These are phyloP conservation scores for Cercospora sesami DNA, from an alignment of 2,329 filamentous ascomycete species.

Conservation along the genomic window DNA sequence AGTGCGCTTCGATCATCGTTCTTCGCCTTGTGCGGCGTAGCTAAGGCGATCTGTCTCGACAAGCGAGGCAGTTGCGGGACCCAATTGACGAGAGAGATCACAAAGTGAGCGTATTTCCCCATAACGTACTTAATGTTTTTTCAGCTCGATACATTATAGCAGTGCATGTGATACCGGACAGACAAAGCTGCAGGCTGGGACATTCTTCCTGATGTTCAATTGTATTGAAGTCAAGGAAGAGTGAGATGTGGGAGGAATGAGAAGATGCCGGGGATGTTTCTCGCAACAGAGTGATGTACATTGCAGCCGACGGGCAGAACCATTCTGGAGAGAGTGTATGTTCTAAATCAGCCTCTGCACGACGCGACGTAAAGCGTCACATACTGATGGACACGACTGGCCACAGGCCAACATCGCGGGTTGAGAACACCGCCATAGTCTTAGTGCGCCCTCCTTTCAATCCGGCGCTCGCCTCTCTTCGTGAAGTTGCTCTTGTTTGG, in stretches of 20 bases:
- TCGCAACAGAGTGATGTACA: not conserved
- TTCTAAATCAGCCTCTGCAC: not conserved
- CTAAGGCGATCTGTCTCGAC: not conserved
- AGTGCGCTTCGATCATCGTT: not conserved
- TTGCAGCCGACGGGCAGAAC: not conserved
- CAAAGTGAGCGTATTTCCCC: no score
- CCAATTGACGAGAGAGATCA: not conserved
- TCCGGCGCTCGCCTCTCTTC: not conserved
- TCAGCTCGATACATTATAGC: no score
- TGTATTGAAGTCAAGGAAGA: not conserved
- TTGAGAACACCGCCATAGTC: not conserved
- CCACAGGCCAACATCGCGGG: not conserved
- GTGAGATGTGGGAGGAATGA: not conserved
- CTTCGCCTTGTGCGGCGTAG: not conserved
- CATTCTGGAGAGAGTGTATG: not conserved
- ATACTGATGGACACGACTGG: not conserved
- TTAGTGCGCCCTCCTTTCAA: not conserved
- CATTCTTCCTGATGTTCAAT: not conserved
- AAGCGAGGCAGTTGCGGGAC: not conserved
- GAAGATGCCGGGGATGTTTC: not conserved
- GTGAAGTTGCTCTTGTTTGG: slow-evolving; percentile 11
- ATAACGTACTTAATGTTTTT: no score
- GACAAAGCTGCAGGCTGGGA: no score
- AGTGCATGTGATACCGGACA: no score
- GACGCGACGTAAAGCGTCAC: not conserved